Base-by-base conservation (phyloP, 805 yeast species). In the Clavispora fructus region DNA sequence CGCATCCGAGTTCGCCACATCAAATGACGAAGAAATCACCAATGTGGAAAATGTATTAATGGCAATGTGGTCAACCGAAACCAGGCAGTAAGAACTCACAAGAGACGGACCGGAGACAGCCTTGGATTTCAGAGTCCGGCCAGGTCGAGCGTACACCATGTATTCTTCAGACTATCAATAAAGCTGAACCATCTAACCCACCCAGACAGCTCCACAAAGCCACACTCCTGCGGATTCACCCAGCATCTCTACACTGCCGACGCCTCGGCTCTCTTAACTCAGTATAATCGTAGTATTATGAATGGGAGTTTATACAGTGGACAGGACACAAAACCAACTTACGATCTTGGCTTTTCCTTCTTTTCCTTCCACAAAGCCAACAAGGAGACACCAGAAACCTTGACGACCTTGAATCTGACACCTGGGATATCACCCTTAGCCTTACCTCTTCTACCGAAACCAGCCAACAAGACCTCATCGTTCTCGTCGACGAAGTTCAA, bases 381-480 rank as follows among this genome's bases (percentile, higher is more conserved):
- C 78, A 94, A 85, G 67, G 99, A 94, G 70, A 95, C 99, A 87
- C 99, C 99, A 67, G 99, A 88, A 67, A 94, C 99, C 85, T 94
- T 94, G 75, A 94, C 99, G 75, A 94, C 99, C 88, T 94, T 94
- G 90, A 94, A 94, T 87, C 99, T 94, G 74, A 94, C 99, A 89
- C 99, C 99, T 78, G 99, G 99, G 73, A 94, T 92, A 91, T 94
- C 99, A 85, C 99, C 99, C 95, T 94, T 94, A 77, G 99, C 99
- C 85, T 94, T 94, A 83, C 99, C 99, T 85, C 96, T 94, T 83
- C 98, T 90, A 89, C 99, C 99, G 90, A 94, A 94, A 85, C 99
- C 99, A 70, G 99, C 98, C 68, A 94, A 83, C 70, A 94, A 82
- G 67, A 94, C 99, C 79, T 94, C 98, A 81, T 94, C 99, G 84